These are phyloP conservation scores for Teratosphaeria gauchensis DNA, from an alignment of 2,329 filamentous ascomycete species.

Conservation along the genomic window DNA sequence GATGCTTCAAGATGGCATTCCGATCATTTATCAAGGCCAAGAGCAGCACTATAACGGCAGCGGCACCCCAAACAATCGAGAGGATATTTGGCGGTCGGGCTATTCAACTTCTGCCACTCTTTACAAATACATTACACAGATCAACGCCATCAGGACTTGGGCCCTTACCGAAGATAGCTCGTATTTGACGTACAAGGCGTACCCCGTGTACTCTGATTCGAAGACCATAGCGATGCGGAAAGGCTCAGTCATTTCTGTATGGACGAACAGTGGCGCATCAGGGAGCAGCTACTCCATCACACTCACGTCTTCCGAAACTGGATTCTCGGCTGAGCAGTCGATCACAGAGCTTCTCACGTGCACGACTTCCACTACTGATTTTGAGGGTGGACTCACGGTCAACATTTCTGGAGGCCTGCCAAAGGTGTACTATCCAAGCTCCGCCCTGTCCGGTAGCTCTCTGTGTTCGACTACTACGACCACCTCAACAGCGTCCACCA, in stretches of 20 bases:
- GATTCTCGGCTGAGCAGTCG: constrained; percentile 15
- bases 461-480: background rate
- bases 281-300: constrained; percentile 15
- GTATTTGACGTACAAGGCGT: constrained; percentile 32
- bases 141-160: constrained; percentile 43
- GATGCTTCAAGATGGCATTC: constrained; percentile 50
- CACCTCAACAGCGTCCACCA: background rate
- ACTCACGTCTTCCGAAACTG: constrained; percentile 19
- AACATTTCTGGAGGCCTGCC: constrained; percentile 21
- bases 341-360: constrained; percentile 38
- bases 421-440: background rate
- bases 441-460: background rate
- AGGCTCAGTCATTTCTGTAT: constrained; percentile 31
- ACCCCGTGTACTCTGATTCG: constrained; percentile 28
- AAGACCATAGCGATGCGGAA: constrained; percentile 37
- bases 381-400: constrained; percentile 35
- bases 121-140: constrained; percentile 28
- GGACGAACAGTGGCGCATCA: constrained; percentile 18
- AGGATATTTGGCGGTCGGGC: constrained; percentile 31
- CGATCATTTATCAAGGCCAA: constrained; percentile 33
- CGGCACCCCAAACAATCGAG: constrained; percentile 26
- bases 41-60: constrained; percentile 40
- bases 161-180: constrained; percentile 28
- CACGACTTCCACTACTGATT: constrained; percentile 32
- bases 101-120: constrained; percentile 27